These are phyloP conservation scores for Wickerhamiella dianesei DNA, from an alignment of 805 yeast species.

Conservation along the genomic window DNA sequence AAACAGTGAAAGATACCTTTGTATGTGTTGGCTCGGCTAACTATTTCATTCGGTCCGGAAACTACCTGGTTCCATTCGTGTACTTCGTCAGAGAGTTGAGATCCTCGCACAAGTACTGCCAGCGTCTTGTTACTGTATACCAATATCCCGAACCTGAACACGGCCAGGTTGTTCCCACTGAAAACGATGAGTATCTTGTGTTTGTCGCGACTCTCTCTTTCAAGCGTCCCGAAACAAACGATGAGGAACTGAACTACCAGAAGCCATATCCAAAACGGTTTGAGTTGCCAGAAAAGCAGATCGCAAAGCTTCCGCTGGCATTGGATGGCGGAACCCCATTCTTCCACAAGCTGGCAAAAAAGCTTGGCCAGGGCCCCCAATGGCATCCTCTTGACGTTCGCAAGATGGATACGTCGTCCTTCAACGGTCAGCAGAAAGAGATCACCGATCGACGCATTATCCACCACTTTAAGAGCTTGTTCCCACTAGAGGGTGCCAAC, in stretches of 20 bases:
- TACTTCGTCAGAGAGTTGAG: constrained; percentile 20
- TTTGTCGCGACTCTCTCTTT: constrained; percentile 14
- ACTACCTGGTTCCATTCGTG: constrained; percentile 19
- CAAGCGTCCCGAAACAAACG: constrained; percentile 8
- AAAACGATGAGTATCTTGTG: constrained; percentile 4
- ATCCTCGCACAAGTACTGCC: constrained; percentile 14
- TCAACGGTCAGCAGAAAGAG: constrained; percentile 9
- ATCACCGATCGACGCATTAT: constrained; percentile 18
- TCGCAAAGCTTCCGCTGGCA: constrained; percentile 15
- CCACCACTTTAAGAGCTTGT: constrained; percentile 19
- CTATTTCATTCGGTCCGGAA: constrained; percentile 22
- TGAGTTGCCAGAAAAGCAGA: constrained; percentile 7
- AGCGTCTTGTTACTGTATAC: constrained; percentile 18
- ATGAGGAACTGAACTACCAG: constrained; percentile 10
- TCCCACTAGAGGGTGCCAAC: constrained; percentile 15
- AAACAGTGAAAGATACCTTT: constrained; percentile 13
- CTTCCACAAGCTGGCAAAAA: constrained; percentile 1
- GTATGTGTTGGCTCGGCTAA: constrained; percentile 20
- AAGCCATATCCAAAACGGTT: constrained; percentile 7
- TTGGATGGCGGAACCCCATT: constrained; percentile 19
- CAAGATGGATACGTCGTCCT: constrained; percentile 19
- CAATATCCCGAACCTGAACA: constrained; percentile 17
- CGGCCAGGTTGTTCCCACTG: constrained; percentile 6
- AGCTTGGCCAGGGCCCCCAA: constrained; percentile 8
- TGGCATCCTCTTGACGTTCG: constrained; percentile 23